A percentile compares a stretch with the other conserved stretches of the same genome.
These are phyloP conservation scores for Rickenella mellea DNA, from an alignment of 768 basidiomycete genomes.

Conservation along the genomic window DNA sequence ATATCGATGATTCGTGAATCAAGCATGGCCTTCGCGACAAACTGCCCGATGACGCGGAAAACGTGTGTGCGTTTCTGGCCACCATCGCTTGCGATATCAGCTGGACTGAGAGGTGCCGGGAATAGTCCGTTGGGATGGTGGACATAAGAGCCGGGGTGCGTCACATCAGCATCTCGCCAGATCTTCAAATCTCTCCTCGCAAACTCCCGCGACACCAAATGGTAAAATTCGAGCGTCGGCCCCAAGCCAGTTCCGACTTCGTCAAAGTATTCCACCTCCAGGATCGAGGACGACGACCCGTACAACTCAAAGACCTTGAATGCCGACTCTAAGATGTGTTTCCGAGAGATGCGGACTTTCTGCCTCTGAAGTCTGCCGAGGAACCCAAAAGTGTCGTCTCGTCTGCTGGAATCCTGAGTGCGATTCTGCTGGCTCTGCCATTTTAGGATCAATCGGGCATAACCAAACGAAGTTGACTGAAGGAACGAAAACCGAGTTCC, in stretches of 20 bases:
- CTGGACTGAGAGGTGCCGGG: constrained; percentile 70
- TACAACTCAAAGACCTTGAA: constrained; percentile 96
- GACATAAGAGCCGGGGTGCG: constrained; percentile 60
- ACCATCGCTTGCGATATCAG: constrained; percentile 62
- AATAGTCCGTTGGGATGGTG: constrained; percentile 80
- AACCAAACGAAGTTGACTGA: constrained; percentile 96
- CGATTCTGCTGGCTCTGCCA: constrained; percentile 87
- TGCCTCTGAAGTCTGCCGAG: constrained; percentile 88
- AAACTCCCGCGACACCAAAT: constrained; percentile 93
- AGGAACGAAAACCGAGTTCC: constrained; percentile 95
- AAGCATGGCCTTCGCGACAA: constrained; percentile 92
- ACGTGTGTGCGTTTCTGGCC: constrained; percentile 80
- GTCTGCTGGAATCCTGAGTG: constrained; percentile 66
- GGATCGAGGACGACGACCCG: constrained; percentile 84
- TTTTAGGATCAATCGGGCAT: constrained; percentile 88
- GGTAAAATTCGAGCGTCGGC: constrained; percentile 96
- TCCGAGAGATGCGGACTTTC: constrained; percentile 93
- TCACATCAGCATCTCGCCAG: constrained; percentile 79
- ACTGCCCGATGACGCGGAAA: constrained; percentile 87
- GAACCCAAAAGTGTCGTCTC: constrained; percentile 88
- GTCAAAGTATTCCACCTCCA: constrained; percentile 98
- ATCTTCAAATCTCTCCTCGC: constrained; percentile 80
- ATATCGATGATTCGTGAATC: constrained; percentile 97
- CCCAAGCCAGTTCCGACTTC: constrained; percentile 98
- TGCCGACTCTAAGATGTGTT: constrained; percentile 90